These are phyloP conservation scores for Peterozyma toletana DNA, from an alignment of 805 yeast genomes.

Conservation along the genomic window DNA sequence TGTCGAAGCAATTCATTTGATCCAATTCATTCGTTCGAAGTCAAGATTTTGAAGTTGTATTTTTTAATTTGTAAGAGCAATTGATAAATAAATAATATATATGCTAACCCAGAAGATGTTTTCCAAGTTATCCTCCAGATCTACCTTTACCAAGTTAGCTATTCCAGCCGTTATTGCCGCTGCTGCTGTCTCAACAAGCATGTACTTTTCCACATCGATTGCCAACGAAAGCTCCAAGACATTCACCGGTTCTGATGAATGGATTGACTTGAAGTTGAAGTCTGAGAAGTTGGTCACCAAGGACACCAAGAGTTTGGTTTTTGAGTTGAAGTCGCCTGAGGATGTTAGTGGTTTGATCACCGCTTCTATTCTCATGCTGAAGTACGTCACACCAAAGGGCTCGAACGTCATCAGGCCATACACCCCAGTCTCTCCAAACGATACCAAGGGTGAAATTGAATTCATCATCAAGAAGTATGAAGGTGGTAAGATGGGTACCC, in stretches of 20 bases:
- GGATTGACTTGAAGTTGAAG: conserved; percentile 62
- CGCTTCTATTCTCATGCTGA: conserved; percentile 78
- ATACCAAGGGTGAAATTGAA: conserved; percentile 66
- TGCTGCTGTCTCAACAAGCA: conserved; percentile 35
- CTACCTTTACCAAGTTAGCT: not conserved
- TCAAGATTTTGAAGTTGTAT: not conserved
- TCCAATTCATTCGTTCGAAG: too few species aligned
- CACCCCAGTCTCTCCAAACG: conserved; percentile 77
- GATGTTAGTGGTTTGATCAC: conserved; percentile 68
- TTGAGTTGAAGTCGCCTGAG: conserved; percentile 61
- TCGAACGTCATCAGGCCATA: conserved; percentile 79
- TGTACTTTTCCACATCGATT: conserved; percentile 23
- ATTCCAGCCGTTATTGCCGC: conserved; percentile 34
- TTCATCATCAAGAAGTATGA: conserved; percentile 81
- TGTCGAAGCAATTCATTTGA: too few species aligned
- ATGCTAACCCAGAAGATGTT: conserved; percentile 3
- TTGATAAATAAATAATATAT: not conserved
- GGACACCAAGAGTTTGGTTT: conserved; percentile 63
- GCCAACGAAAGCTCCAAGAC: conserved; percentile 34
- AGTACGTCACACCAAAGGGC: conserved; percentile 79
- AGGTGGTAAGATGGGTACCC: conserved; percentile 76
- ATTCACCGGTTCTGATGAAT: conserved; percentile 57
- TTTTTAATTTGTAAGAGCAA: not conserved
- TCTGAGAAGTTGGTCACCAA: conserved; percentile 42
- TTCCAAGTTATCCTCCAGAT: conserved; percentile 1